Evolutionary conservation across 257 asterid genomes (phyloP).

Genomic region (Salvia rosmarinus): DNA sequence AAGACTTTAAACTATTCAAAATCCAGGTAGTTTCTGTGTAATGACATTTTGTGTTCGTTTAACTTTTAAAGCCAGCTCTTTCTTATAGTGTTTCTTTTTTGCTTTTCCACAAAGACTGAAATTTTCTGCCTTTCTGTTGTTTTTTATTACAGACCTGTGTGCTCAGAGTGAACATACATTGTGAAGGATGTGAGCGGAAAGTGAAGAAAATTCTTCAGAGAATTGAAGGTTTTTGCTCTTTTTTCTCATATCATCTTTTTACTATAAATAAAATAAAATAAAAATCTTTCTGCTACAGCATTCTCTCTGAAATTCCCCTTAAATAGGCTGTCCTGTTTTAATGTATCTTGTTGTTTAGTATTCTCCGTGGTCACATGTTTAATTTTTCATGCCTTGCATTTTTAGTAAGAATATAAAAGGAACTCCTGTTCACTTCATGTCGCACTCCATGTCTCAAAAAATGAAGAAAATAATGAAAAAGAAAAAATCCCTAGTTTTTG

Average conservation of each 20-base stretch:
- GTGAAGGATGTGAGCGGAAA: constrained; percentile 93
- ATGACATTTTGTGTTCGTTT: neutral
- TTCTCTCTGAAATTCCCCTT: neutral
- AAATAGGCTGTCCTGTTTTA: neutral
- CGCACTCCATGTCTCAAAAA: no score
- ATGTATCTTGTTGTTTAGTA: neutral
- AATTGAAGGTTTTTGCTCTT: constrained; percentile 67
- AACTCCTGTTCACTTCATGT: no score
- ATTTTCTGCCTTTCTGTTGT: neutral
- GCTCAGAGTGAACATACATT: constrained; percentile 86
- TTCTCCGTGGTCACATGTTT: neutral
- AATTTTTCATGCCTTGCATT: neutral
- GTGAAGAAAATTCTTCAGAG: constrained; percentile 85
- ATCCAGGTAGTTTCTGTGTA: constrained; percentile 57
- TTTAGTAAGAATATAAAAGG: no score
- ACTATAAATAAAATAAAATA: no score
- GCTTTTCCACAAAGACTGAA: neutral
- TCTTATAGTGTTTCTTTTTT: neutral
- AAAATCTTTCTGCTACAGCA: neutral
- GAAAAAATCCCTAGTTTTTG: no score
- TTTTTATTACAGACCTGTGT: constrained; percentile 59
- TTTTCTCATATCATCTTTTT: neutral
- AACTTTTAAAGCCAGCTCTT: neutral
- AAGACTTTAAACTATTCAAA: constrained; percentile 87
- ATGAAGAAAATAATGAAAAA: no score